Evolutionary conservation across 2,329 filamentous ascomycete species (phyloP).

Genomic region (Huntiella abstrusa): DNA sequence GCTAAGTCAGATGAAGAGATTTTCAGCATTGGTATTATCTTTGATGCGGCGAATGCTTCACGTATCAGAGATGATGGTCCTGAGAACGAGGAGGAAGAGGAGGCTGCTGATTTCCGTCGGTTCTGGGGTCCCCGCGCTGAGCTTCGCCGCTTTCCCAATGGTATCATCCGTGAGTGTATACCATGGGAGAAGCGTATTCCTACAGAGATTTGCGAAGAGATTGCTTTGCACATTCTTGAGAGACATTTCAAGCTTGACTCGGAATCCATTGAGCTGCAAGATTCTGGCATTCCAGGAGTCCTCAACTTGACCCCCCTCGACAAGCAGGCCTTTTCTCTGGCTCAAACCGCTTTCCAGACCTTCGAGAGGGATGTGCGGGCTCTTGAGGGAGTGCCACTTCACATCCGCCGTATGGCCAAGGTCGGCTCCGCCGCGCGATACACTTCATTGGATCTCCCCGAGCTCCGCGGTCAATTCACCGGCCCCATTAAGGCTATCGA

Average conservation of each 20-base stretch:
- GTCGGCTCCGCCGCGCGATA: constrained; percentile 57
- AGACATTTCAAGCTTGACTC: constrained; percentile 46
- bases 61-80: constrained; percentile 79
- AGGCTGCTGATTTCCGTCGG: constrained; percentile 60
- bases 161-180: constrained; percentile 79
- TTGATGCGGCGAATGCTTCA: constrained; percentile 52
- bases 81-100: constrained; percentile 65
- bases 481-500: constrained; percentile 38
- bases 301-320: constrained; percentile 29
- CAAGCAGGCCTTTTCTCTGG: constrained; percentile 43
- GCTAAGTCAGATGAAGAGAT: constrained; percentile 1
- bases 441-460: constrained; percentile 40
- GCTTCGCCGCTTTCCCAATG: constrained; percentile 83
- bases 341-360: constrained; percentile 49
- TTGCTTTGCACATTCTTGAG: constrained; percentile 51
- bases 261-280: constrained; percentile 32
- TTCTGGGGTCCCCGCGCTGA: constrained; percentile 96
- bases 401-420: constrained; percentile 60
- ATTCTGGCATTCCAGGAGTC: constrained; percentile 30
- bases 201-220: constrained; percentile 57
- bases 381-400: constrained; percentile 71
- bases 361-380: constrained; percentile 61
- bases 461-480: constrained; percentile 11
- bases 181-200: constrained; percentile 56
- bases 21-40: constrained; percentile 41